Base-by-base conservation (phyloP, 495 filamentous ascomycete species). In the Aspergillus coremiiformis region DNA sequence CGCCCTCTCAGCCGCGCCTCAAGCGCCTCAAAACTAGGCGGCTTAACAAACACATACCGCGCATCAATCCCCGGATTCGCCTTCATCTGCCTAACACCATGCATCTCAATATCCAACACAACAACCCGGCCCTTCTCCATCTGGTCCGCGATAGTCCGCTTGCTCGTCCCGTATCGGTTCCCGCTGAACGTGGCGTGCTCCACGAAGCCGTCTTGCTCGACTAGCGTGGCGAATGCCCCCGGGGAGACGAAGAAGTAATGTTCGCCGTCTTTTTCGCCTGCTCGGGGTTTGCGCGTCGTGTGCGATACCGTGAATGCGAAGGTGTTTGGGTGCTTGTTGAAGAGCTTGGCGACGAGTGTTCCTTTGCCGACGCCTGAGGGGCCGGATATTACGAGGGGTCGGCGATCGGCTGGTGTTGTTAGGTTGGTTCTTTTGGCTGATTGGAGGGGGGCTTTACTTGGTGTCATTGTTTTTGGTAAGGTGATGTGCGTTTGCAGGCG, bases 11-110 rank as follows among this genome's bases (percentile, higher is more conserved):
- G 73, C 15, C 93, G 79, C 59, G 70, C 60, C 68, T 95, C 90
- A 39, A 96, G 78, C 23, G 78, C 79, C 54, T 86, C 83, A 55
- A 90, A 63, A 19, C 78, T 84, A 0, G 87, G 92, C 2, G 93
- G 92, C 29, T 85, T 79, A 51, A 96, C 75, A 66, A 96, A 96
- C 48, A 95, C 65, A 65, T 87, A 95, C 26, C 90, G 83, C 11
- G 92, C 87, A 52, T 83, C 74, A 58, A 94, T 77, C 64, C 81
- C 74, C n/a, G n/a, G n/a, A n/a, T n/a, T n/a, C n/a, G n/a, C n/a
- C n/a, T 88, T 88, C 52, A 98, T 88, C 73, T 96, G 93, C 71
- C 96, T 96, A 42, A 96, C 91, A 24, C 92, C 93, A 85, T 84
- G 52, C 84, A 96, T 92, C 77, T 96, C 93, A 65, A 96, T 98